Percentiles rank a stretch among this genome's conserved stretches.
Evolutionary conservation across 495 filamentous ascomycete species (phyloP).

Genomic region (Aspergillus cavernicola): DNA sequence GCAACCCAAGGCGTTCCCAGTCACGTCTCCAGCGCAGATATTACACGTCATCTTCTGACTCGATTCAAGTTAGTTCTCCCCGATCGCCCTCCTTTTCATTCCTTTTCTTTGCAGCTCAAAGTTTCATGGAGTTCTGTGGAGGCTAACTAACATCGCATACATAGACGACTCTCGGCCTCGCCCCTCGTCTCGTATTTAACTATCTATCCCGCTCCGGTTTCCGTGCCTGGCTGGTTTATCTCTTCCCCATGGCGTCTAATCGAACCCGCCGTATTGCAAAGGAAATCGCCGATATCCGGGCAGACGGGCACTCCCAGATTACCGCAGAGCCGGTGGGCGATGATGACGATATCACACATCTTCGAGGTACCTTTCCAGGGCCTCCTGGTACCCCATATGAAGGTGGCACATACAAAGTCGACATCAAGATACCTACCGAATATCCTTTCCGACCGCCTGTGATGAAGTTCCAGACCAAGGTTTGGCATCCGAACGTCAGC

Average conservation of each 20-base stretch:
- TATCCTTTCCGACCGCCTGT: conserved; percentile 91
- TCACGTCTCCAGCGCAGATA: conserved; percentile 1
- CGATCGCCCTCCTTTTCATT: not conserved
- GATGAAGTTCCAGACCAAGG: conserved; percentile 92
- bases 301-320: conserved; percentile 73
- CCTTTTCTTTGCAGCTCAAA: not conserved
- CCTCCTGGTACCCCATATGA: conserved; percentile 94
- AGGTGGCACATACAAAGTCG: conserved; percentile 76
- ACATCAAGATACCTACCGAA: conserved; percentile 81
- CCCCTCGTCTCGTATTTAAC: no score
- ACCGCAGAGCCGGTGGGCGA: conserved; percentile 59
- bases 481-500: conserved; percentile 98
- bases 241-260: conserved; percentile 68
- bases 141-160: not conserved
- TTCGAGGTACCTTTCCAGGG: conserved; percentile 78
- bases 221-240: no score
- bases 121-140: not conserved
- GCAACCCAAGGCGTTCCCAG: conserved; percentile 6
- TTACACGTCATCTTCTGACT: conserved; percentile 6
- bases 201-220: no score
- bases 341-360: conserved; percentile 73
- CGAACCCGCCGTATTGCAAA: conserved; percentile 82
- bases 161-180: no score
- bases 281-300: conserved; percentile 83
- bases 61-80: not conserved